A percentile compares a stretch with the other conserved stretches of the same genome.
Evolutionary conservation across 331 rosid genomes (phyloP).

Genomic region (Phaseolus coccineus): DNA sequence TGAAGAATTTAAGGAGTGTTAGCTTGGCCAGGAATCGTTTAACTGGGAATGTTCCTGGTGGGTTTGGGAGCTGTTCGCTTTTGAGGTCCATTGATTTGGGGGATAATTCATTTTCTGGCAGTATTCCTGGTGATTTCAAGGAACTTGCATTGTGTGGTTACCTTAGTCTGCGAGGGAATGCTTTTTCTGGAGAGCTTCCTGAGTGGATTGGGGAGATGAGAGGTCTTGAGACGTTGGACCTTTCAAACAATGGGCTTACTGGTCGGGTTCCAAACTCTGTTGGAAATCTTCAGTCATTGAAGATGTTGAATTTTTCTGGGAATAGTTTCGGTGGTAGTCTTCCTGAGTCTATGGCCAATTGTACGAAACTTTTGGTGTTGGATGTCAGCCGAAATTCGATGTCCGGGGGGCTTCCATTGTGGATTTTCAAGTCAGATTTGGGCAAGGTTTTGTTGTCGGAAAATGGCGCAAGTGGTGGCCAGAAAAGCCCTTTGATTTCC

Average conservation of each 20-base stretch:
- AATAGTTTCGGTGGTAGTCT: constrained; percentile 77
- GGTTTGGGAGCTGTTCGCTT: constrained; percentile 88
- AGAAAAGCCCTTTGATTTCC: constrained; percentile 44
- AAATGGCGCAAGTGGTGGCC: constrained; percentile 43
- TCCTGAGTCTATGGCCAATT: constrained; percentile 71
- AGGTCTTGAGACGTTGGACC: constrained; percentile 76
- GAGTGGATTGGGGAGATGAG: constrained; percentile 85
- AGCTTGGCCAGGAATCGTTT: constrained; percentile 70
- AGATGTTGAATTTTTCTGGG: constrained; percentile 68
- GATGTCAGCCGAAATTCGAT: constrained; percentile 79
- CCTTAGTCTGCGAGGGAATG: constrained; percentile 64
- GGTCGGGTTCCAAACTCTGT: constrained; percentile 74
- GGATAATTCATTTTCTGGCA: constrained; percentile 74
- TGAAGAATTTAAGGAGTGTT: constrained; percentile 76
- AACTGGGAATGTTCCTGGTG: constrained; percentile 75
- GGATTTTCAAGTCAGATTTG: constrained; percentile 67
- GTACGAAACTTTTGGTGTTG: constrained; percentile 65
- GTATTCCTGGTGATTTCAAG: constrained; percentile 72
- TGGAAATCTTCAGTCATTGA: constrained; percentile 71
- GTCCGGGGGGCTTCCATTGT: constrained; percentile 76
- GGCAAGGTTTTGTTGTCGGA: constrained; percentile 61
- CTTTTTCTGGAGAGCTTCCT: constrained; percentile 78
- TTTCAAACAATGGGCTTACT: constrained; percentile 75
- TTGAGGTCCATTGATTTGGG: constrained; percentile 87
- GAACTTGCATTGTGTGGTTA: constrained; percentile 66